These are phyloP conservation scores for Sisymbrium irio DNA, from an alignment of 345 rosid genomes.

Conservation along the genomic window DNA sequence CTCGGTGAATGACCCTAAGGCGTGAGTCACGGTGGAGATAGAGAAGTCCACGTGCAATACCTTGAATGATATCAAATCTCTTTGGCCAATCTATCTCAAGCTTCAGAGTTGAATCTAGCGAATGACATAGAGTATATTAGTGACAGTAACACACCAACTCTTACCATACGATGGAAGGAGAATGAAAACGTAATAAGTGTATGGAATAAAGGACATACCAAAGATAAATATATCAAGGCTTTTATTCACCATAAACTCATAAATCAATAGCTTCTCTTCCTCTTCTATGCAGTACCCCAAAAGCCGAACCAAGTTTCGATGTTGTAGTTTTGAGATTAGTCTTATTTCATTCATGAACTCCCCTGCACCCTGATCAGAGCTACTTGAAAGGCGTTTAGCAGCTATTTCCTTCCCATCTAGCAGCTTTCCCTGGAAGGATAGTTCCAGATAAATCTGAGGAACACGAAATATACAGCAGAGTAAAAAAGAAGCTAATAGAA, in stretches of 20 bases:
- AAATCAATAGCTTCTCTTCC: slow-evolving; percentile 51
- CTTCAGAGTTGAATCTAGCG: slow-evolving; percentile 28
- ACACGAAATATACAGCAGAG: background rate
- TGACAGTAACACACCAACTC: background rate
- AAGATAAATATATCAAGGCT: slow-evolving; percentile 54
- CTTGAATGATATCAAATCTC: slow-evolving; percentile 31
- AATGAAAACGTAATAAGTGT: background rate
- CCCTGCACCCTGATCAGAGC: slow-evolving; percentile 46
- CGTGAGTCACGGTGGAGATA: slow-evolving; percentile 35
- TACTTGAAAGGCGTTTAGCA: slow-evolving; percentile 46
- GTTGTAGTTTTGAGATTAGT: slow-evolving; percentile 59
- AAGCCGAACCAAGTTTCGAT: slow-evolving; percentile 61
- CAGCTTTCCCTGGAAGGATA: slow-evolving; percentile 38
- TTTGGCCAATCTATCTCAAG: slow-evolving; percentile 28
- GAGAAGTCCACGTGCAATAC: slow-evolving; percentile 35
- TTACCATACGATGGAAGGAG: background rate
- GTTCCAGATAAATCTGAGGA: background rate
- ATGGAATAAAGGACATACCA: slow-evolving; percentile 33
- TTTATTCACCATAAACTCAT: slow-evolving; percentile 59
- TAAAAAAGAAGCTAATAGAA: background rate
- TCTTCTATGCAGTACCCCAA: slow-evolving; percentile 55
- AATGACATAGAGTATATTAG: background rate
- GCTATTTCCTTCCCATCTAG: slow-evolving; percentile 48
- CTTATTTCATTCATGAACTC: slow-evolving; percentile 49
- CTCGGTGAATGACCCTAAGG: slow-evolving; percentile 34